Evolutionary conservation across 257 asterid genomes (phyloP), one percentile per base, ranked within the genome.

Genomic region (Solanum bulbocastanum): DNA sequence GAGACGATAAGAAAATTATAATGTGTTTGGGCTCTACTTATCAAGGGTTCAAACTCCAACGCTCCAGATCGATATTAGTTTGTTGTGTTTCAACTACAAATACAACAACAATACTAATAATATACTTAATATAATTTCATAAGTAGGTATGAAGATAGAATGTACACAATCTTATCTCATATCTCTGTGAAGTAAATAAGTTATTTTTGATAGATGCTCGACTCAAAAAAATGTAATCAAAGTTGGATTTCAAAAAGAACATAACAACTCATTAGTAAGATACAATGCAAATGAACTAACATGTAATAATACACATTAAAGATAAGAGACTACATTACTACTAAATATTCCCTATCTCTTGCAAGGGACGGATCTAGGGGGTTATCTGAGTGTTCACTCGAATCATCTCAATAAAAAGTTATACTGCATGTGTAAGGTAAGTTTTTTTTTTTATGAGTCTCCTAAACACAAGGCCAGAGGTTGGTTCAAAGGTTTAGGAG

Each of bases 151-250:
- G 22, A 16, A 27, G 22, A 30, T 68, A 68, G 5, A 25, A 27
- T 13, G 22, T 68, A 13, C 6, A 10, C 2, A 12, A 27, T 5
- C 20, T 27, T 27, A 27, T 30, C 20, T 25, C 22, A 20, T 68
- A 68, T 6, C 5, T 27, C 18, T 68, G 22, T 13, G 37, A 5
- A 6, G 14, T 27, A 68, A 1, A 27, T 0, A 68, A 4, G 8
- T 27, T 68, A 1, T 68, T 68, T 68, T 25, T 14, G 1, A 3
- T 68, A 68, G 22, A 68, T 0, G 0, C 2, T 68, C 5, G 2
- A 68, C 18, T 68, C 10, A 68, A 68, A 68, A 65, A 68, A 68
- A 27, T 12, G 37, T 30, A 68, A 68, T 27, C 1, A 14, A 68
- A 13, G 36, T 13, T 27, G 22, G 0, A 13, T 68, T 68, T 10